Evolutionary conservation across 352 stramenopile genomes (phyloP), one percentile per base, ranked within the genome.

Genomic region (Phytophthora brassicae): DNA sequence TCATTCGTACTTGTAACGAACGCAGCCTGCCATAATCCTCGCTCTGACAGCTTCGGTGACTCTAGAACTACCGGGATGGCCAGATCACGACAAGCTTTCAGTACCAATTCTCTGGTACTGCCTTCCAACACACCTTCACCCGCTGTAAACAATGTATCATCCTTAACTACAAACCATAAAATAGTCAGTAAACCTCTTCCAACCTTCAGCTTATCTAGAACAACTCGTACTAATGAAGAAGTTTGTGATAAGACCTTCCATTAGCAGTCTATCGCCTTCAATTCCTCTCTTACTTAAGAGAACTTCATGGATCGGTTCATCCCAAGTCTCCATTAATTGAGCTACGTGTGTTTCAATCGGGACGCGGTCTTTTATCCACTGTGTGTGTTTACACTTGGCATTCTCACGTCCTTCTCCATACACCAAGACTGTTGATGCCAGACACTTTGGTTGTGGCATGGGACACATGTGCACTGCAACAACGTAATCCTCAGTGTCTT

Each of bases 181-280:
- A 20, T n/a, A 41, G 14, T n/a, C 9, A 41, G 35, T 20, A 41
- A 20, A 31, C n/a, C 33, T 14, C n/a, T 17, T 41, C 14, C 11
- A 14, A 41, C 35, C n/a, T 16, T 5, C 33, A 51, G n/a, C 20
- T 23, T 42, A n/a, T 11, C 51, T 11, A 16, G 5, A 26, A 6
- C 29, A 19, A 13, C 5, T 70, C 74, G 20, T 60, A 92, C 84
- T 65, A 44, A 90, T 77, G 44, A 89, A 94, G 28, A 94, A 86
- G 55, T 94, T 94, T 49, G 79, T 87, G 46, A 89, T 81, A 19
- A 92, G 63, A 12, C 85, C 85, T 76, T 94, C 85, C 29, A 92
- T 67, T 28, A 94, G 64, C 41, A 74, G 41, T 14, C 33, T 53
- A 26, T 86, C 74, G 12, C 36, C 39, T 43, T 52, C 59, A 11